Percentiles rank a stretch among this genome's conserved stretches.
Evolutionary conservation across 2,329 filamentous ascomycete species (phyloP).

Genomic region (Fusarium pseudocircinatum): DNA sequence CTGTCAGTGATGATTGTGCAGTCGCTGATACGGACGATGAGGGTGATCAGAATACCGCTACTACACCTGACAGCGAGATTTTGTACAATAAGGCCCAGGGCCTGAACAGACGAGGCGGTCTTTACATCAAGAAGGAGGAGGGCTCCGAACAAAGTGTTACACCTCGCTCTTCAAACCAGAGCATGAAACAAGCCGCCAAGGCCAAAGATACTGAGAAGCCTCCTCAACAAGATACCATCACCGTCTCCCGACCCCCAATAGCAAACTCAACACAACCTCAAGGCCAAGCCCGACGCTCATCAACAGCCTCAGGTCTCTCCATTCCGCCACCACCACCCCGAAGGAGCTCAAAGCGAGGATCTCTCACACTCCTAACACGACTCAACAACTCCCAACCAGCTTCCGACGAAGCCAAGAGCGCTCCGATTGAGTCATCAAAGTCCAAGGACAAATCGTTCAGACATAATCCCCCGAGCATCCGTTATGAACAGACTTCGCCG

Average conservation of each 20-base stretch:
- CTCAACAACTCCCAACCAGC: conserved; percentile 18
- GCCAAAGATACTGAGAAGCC: neutral
- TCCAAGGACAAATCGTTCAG: conserved; percentile 23
- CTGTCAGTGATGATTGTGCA: conserved; percentile 34
- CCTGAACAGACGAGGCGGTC: conserved; percentile 32
- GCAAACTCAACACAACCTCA: conserved; percentile 8
- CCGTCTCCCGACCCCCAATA: conserved; percentile 16
- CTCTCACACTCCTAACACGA: conserved; percentile 24
- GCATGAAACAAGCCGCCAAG: conserved; percentile 4
- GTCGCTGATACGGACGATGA: conserved; percentile 38
- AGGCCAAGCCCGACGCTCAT: conserved; percentile 13
- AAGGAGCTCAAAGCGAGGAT: conserved; percentile 39
- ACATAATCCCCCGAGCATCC: conserved; percentile 42
- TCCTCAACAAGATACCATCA: conserved; percentile 20
- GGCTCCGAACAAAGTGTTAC: neutral
- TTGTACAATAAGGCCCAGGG: conserved; percentile 35
- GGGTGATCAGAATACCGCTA: conserved; percentile 1
- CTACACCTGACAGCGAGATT: conserved; percentile 22
- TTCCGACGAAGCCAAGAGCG: conserved; percentile 19
- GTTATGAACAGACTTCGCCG: conserved; percentile 41
- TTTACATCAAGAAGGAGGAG: conserved; percentile 32
- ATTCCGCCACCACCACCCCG: conserved; percentile 32
- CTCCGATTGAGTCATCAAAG: neutral
- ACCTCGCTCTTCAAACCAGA: conserved; percentile 14
- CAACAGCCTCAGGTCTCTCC: conserved; percentile 15